Conservation (phyloP, 108 stramenopile species). For the Mayamaea pseudoterrestris region DNA sequence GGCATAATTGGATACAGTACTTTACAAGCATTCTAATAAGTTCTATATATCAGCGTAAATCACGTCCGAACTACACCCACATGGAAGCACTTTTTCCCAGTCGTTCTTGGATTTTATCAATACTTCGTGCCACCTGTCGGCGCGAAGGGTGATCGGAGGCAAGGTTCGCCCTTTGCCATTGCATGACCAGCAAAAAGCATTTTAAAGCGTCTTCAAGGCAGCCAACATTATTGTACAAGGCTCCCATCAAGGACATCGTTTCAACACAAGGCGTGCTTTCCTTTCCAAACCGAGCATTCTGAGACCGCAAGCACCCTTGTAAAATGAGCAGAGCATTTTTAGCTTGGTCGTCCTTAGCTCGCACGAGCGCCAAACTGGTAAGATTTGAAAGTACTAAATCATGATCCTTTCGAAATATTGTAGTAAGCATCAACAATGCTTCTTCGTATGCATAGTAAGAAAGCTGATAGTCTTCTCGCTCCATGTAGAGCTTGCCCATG, state of each 20-base stretch:
- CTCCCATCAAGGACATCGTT: constrained; percentile 29
- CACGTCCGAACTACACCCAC: too few relatives aligned
- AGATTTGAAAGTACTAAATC: constrained; percentile 16
- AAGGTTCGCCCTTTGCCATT: too few relatives aligned
- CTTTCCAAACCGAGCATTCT: constrained; percentile 20
- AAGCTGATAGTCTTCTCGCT: constrained; percentile 14
- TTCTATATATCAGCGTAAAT: too few relatives aligned
- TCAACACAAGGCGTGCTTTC: constrained; percentile 18
- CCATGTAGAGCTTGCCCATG: constrained; percentile 37
- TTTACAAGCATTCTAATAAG: too few relatives aligned
- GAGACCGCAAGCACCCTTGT: constrained; percentile 15
- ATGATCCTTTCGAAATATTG: constrained; percentile 35
- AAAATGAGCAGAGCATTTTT: constrained; percentile 23
- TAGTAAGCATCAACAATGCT: constrained; percentile 33
- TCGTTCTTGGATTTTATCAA: too few relatives aligned
- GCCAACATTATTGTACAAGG: constrained; percentile 13
- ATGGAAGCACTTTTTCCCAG: too few relatives aligned
- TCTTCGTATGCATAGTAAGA: constrained; percentile 38
- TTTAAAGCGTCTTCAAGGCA: too few relatives aligned
- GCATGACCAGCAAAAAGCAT: too few relatives aligned
- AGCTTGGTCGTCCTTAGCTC: constrained; percentile 13
- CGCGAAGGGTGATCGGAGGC: too few relatives aligned
- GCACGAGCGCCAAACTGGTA: constrained; percentile 22
- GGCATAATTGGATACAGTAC: too few relatives aligned
- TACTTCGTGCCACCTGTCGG: too few relatives aligned